phyloP scores from a whole-genome alignment of 2,329 filamentous ascomycete species.

The Ceratocystiopsis sp. region DNA sequence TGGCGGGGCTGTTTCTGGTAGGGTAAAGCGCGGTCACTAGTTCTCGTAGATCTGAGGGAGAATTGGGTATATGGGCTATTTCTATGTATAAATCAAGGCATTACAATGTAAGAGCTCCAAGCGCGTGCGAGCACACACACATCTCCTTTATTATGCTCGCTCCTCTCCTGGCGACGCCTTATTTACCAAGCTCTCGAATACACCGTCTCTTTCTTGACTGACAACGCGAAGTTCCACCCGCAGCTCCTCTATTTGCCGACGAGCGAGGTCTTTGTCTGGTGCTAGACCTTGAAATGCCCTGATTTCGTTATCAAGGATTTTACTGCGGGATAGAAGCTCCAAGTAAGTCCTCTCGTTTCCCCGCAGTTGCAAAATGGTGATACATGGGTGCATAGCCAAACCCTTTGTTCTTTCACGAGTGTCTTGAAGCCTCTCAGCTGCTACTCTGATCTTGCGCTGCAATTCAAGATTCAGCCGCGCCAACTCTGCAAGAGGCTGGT shows the following conservation, averaged over 20 bases:
- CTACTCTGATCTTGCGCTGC: conserved; percentile 51
- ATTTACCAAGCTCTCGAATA: conserved; percentile 60
- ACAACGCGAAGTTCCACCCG: conserved; percentile 45
- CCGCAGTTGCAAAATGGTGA: conserved; percentile 42
- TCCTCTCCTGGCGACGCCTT: conserved; percentile 36
- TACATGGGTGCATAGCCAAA: conserved; percentile 15
- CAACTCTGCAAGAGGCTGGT: conserved; percentile 38
- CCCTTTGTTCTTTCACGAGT: conserved; percentile 30
- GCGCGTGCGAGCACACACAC: not conserved
- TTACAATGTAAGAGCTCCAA: not conserved
- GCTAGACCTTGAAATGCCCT: conserved; percentile 55
- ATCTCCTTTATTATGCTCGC: not conserved
- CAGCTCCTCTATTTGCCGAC: conserved; percentile 50
- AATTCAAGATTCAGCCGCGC: conserved; percentile 58
- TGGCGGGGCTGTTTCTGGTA: conserved; percentile 52
- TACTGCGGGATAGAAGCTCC: conserved; percentile 38
- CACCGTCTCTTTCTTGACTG: conserved; percentile 46
- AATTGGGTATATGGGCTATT: too few relatives aligned
- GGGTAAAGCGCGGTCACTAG: conserved; percentile 33
- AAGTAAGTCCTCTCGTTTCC: conserved; percentile 41
- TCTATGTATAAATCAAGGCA: too few relatives aligned
- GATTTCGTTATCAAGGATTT: conserved; percentile 43
- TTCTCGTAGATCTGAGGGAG: not conserved
- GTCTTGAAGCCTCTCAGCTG: conserved; percentile 50
- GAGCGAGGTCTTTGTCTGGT: conserved; percentile 50